Evolutionary conservation across 2,329 filamentous ascomycete genomes (phyloP), one percentile per base, ranked within the genome.

Genomic region (Dactylonectria macrodidyma): DNA sequence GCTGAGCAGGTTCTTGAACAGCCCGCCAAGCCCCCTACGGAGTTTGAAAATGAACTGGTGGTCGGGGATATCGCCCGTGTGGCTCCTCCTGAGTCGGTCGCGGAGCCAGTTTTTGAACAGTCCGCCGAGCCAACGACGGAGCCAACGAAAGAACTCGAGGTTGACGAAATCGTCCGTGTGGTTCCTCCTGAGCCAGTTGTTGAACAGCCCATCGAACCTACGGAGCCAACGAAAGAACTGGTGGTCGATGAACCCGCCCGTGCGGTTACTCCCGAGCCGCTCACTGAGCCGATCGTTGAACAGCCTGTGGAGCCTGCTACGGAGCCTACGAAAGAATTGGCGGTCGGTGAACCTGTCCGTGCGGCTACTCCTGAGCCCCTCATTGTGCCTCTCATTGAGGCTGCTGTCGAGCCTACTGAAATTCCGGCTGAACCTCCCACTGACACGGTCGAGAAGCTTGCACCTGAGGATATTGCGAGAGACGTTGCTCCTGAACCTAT

Each of bases 351-450:
- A 8, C 7, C 24, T 33, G n/a, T 47, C 41, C 59, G 30, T 7
- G 67, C 66, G n/a, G 22, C 26, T 8, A 38, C 51, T 36, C 26
- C 26, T 52, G 14, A 52, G 50, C 50, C 19, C 8, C 22, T 44
- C 34, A 26, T 38, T 19, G 62, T 62, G 56, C 12, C 62, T 34
- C 30, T 44, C 22, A 19, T 24, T 22, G 61, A 46, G n/a, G 55
- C 46, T 38, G 22, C 47, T 10, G 47, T 47, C 7, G 46, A 38
- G 46, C 22, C 54, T 19, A 22, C 57, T 3, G 24, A 36, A 30
- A 14, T 57, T 61, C 58, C n/a, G 16, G 26, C 67, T 24, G 61
- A 71, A 56, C 19, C 46, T 50, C 9, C 59, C 38, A 36, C 57
- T n/a, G 50, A 67, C 44, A 55, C 62, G 47, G 57, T 38, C n/a